These are phyloP conservation scores for Penicillium corylophilum DNA, from an alignment of 2,329 filamentous ascomycete genomes.

Conservation along the genomic window DNA sequence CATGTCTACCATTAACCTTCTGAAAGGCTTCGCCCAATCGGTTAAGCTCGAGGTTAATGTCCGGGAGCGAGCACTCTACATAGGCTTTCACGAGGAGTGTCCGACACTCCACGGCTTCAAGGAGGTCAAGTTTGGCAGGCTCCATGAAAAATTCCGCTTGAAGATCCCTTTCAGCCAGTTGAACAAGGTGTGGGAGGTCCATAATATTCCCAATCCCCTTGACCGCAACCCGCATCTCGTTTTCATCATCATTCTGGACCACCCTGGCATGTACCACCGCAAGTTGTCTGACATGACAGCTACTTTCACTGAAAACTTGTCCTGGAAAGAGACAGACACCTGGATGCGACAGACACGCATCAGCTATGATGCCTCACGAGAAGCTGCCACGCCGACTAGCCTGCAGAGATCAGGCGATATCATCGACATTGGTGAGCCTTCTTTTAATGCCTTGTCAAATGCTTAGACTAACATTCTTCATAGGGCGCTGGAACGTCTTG, in stretches of 20 bases:
- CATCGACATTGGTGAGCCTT: slow-evolving; percentile 58
- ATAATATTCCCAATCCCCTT: slow-evolving; percentile 2
- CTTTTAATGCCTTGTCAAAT: slow-evolving; percentile 5
- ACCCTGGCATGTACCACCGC: slow-evolving; percentile 48
- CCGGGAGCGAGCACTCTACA: slow-evolving; percentile 42
- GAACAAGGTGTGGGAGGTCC: slow-evolving; percentile 36
- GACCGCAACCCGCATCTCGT: slow-evolving; percentile 22
- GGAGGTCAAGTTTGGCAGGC: neutral
- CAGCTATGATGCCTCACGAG: slow-evolving; percentile 45
- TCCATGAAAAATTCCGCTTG: slow-evolving; percentile 41
- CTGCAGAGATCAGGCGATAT: slow-evolving; percentile 52
- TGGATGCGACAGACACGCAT: slow-evolving; percentile 68
- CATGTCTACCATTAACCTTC: slow-evolving; percentile 58
- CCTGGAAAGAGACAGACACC: slow-evolving; percentile 57
- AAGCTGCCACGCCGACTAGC: slow-evolving; percentile 38
- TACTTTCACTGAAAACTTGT: slow-evolving; percentile 44
- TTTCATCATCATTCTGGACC: slow-evolving; percentile 42
- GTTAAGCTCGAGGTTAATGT: slow-evolving; percentile 41
- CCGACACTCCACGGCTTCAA: slow-evolving; percentile 11
- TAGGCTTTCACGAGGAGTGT: slow-evolving; percentile 44
- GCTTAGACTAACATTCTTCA: neutral
- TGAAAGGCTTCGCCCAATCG: slow-evolving; percentile 48
- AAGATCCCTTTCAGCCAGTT: slow-evolving; percentile 48
- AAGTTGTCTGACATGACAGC: slow-evolving; percentile 32
- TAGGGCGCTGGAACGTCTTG: slow-evolving; percentile 64